Evolutionary conservation across 495 filamentous ascomycete species (phyloP).

Genomic region (Astrothelium subdiscretum): DNA sequence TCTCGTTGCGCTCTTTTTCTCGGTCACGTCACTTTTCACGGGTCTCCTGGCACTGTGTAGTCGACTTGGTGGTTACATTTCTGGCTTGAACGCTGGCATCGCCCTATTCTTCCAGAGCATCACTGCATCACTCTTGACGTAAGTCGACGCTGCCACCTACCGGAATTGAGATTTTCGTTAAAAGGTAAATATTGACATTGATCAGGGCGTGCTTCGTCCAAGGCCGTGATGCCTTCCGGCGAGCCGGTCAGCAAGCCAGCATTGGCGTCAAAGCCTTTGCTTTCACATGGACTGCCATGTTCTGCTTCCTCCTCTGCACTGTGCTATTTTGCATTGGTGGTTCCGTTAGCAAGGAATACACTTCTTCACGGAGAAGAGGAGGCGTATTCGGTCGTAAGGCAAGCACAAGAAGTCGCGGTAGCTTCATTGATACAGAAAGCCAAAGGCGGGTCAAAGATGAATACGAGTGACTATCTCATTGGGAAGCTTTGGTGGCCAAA

Average conservation of each 20-base stretch:
- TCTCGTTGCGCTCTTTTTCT: slow-evolving; percentile 58
- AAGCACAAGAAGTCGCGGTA: slow-evolving; percentile 32
- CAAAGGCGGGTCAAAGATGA: slow-evolving; percentile 51
- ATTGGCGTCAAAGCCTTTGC: slow-evolving; percentile 67
- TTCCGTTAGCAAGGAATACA: slow-evolving; percentile 19
- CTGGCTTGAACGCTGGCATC: slow-evolving; percentile 41
- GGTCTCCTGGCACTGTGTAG: slow-evolving; percentile 52
- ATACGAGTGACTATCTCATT: slow-evolving; percentile 35
- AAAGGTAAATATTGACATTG: slow-evolving; percentile 15
- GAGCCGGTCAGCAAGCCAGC: slow-evolving; percentile 42
- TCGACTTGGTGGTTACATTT: slow-evolving; percentile 47
- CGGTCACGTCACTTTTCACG: slow-evolving; percentile 44
- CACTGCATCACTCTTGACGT: slow-evolving; percentile 60
- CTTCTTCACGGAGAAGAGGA: neutral
- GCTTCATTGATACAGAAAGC: slow-evolving; percentile 42
- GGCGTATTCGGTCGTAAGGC: slow-evolving; percentile 28
- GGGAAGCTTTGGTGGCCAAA: neutral
- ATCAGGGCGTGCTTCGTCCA: slow-evolving; percentile 57
- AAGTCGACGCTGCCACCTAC: slow-evolving; percentile 26
- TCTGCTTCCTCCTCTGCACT: slow-evolving; percentile 56
- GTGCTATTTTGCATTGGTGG: slow-evolving; percentile 55
- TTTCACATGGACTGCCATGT: slow-evolving; percentile 76
- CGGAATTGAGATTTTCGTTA: neutral
- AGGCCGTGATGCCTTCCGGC: slow-evolving; percentile 58
- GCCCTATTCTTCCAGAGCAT: slow-evolving; percentile 53